Evolutionary conservation across 1,284 basidiomycete species (phyloP).

Genomic region (Ganoderma meredithae): DNA sequence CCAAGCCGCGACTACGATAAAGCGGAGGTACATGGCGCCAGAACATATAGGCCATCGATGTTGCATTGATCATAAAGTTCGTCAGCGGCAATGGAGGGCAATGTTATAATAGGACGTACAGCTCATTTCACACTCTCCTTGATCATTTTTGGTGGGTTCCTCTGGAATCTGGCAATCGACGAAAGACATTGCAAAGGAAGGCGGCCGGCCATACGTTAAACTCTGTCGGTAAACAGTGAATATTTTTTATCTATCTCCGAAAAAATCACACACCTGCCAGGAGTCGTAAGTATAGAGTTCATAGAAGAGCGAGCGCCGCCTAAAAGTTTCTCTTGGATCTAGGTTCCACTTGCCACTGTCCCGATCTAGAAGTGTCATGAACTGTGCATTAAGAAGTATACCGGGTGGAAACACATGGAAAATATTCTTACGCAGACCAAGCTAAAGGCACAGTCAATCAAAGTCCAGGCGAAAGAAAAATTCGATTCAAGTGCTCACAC

Average conservation of each 20-base stretch:
- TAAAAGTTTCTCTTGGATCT: conserved; percentile 61
- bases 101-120: conserved; percentile 53
- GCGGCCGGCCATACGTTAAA: conserved; percentile 74
- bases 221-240: conserved; percentile 49
- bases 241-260: neutral
- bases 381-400: conserved; percentile 3
- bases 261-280: conserved; percentile 61
- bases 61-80: too few species aligned
- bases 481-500: conserved; percentile 52
- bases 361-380: conserved; percentile 52
- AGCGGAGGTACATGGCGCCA: neutral
- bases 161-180: conserved; percentile 67
- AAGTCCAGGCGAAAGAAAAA: conserved; percentile 8
- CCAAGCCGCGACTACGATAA: conserved; percentile 60
- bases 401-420: conserved; percentile 11
- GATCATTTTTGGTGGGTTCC: conserved; percentile 53
- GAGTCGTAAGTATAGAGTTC: conserved; percentile 73
- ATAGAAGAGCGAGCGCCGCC: conserved; percentile 67
- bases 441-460: conserved; percentile 45
- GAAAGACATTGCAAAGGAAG: conserved; percentile 65
- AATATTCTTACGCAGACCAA: conserved; percentile 65
- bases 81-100: neutral
- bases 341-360: conserved; percentile 76
- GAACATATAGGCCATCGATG: too few species aligned
- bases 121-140: conserved; percentile 67